These are phyloP conservation scores for Aspergillus indologenus DNA, from an alignment of 495 filamentous ascomycete genomes.

Conservation along the genomic window DNA sequence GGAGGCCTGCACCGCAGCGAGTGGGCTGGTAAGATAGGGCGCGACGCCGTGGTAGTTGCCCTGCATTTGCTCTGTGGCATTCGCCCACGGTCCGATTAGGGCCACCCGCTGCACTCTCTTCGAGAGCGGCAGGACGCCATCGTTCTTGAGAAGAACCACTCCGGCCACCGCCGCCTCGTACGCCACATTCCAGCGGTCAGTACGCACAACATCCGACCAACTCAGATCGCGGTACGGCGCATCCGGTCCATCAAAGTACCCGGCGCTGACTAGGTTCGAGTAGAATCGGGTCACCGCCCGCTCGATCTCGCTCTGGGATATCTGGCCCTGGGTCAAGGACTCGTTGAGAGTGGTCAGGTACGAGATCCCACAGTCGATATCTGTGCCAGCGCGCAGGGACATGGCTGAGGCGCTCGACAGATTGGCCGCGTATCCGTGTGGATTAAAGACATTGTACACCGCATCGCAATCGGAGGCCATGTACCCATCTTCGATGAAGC, in stretches of 20 bases:
- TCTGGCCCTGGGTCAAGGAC: constrained; percentile 44
- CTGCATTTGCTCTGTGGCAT: constrained; percentile 57
- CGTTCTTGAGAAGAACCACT: constrained; percentile 61
- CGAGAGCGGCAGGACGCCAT: constrained; percentile 55
- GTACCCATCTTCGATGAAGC: constrained; percentile 49
- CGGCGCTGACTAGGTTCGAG: constrained; percentile 52
- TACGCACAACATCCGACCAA: constrained; percentile 52
- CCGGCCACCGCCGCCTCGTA: constrained; percentile 58
- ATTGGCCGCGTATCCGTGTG: constrained; percentile 51
- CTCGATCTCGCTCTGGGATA: constrained; percentile 50
- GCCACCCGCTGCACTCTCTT: too few relatives aligned
- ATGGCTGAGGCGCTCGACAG: constrained; percentile 47
- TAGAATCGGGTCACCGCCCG: constrained; percentile 54
- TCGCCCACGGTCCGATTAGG: constrained; percentile 55
- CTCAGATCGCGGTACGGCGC: constrained; percentile 48
- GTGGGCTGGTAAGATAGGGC: constrained; percentile 47
- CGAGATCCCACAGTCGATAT: constrained; percentile 59
- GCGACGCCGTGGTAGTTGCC: constrained; percentile 58
- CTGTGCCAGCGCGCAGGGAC: constrained; percentile 57
- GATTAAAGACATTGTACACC: constrained; percentile 54
- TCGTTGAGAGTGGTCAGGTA: constrained; percentile 50
- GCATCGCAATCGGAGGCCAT: constrained; percentile 60
- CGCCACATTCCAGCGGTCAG: constrained; percentile 52
- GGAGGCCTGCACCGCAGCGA: constrained; percentile 44
- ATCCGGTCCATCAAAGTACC: constrained; percentile 57